These are phyloP conservation scores for Fusarium proliferatum DNA, from an alignment of 2,329 filamentous ascomycete species.

Conservation along the genomic window DNA sequence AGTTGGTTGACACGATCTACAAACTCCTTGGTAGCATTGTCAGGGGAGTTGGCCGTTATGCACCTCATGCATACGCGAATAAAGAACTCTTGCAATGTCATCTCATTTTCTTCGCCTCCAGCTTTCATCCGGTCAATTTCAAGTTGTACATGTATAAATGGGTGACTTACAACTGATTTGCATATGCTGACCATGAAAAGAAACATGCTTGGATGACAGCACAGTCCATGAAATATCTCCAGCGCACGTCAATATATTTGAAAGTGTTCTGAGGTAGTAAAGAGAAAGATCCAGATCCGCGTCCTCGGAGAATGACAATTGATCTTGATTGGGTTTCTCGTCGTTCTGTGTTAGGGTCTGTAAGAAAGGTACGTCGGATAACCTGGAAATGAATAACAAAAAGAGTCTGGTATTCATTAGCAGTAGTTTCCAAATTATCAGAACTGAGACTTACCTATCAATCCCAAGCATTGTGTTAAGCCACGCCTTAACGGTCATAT, in stretches of 20 bases:
- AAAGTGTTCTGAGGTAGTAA: constrained; percentile 81
- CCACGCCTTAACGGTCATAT: constrained; percentile 84
- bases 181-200: constrained; percentile 43
- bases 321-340: constrained; percentile 28
- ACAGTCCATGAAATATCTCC: constrained; percentile 75
- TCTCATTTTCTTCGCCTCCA: constrained; percentile 62
- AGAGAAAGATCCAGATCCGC: constrained; percentile 81
- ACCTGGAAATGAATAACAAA: constrained; percentile 68
- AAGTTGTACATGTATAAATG: neutral
- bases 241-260: constrained; percentile 77
- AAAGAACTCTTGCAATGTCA: constrained; percentile 75
- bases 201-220: constrained; percentile 68
- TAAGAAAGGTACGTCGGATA: constrained; percentile 67
- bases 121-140: constrained; percentile 52
- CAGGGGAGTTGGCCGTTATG: constrained; percentile 53
- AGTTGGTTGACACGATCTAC: constrained; percentile 69
- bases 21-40: constrained; percentile 42
- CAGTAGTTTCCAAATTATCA: neutral
- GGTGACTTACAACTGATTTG: constrained; percentile 61
- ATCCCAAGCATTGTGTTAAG: constrained; percentile 74
- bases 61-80: constrained; percentile 73
- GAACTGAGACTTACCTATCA: constrained; percentile 63
- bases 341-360: constrained; percentile 26
- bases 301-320: constrained; percentile 56
- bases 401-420: constrained; percentile 62